Percentiles rank a stretch among this genome's conserved stretches.
Evolutionary conservation across 1,284 basidiomycete species (phyloP).

Genomic region (Ganoderma boninense): DNA sequence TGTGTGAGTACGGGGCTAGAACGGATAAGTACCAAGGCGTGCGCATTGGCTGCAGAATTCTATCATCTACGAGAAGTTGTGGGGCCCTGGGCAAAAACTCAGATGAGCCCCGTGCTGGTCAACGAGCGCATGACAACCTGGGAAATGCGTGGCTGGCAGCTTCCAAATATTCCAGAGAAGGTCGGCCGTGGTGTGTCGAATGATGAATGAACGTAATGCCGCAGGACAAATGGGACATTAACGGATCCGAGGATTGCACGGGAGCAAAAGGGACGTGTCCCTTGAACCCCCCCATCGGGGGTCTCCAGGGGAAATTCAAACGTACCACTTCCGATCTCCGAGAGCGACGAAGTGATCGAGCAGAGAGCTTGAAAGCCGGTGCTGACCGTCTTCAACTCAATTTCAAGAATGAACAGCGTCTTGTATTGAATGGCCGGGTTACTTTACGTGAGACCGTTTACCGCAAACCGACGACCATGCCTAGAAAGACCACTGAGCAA

Average conservation of each 20-base stretch:
- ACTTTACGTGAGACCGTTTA: not conserved
- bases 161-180: not conserved
- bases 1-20: not conserved
- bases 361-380: not conserved
- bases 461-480: not conserved
- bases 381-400: not conserved
- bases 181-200: not conserved
- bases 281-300: not conserved
- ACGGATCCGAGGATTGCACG: not conserved
- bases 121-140: not conserved
- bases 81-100: not conserved
- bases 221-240: not conserved
- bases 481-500: not conserved
- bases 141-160: not conserved
- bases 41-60: not conserved
- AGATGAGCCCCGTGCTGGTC: not conserved
- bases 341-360: not conserved
- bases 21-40: too few relatives aligned
- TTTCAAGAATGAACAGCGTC: not conserved
- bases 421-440: not conserved
- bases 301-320: not conserved
- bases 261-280: not conserved
- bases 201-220: not conserved
- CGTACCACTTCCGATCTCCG: not conserved
- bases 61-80: not conserved